Conservation (phyloP, 345 rosid species). For the Anacardium occidentale region DNA sequence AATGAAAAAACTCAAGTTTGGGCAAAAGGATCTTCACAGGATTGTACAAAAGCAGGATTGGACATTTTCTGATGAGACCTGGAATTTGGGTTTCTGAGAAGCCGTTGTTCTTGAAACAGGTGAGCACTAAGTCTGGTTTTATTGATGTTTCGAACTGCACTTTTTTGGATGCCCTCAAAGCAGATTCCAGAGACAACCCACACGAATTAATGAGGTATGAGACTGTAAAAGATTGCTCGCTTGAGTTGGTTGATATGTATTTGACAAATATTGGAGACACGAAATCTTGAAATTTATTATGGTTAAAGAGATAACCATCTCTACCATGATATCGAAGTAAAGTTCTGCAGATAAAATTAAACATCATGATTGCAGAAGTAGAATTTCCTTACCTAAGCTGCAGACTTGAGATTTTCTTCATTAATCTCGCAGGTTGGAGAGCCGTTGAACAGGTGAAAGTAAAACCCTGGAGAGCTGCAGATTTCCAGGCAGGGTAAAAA, state of each 20-base stretch:
- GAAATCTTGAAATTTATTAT: too few relatives aligned
- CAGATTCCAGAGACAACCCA: constrained; percentile 23
- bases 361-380: background rate
- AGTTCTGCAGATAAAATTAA: too few relatives aligned
- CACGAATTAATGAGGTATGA: constrained; percentile 21
- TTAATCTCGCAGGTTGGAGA: too few relatives aligned
- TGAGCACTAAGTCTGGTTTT: constrained; percentile 15
- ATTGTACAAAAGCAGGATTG: constrained; percentile 9
- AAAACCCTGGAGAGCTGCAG: too few relatives aligned
- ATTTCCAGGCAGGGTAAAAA: too few relatives aligned
- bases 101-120: constrained; percentile 22
- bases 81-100: constrained; percentile 32
- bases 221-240: constrained; percentile 22
- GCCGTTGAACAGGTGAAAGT: too few relatives aligned
- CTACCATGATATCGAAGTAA: too few relatives aligned
- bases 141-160: constrained; percentile 6
- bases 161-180: constrained; percentile 5
- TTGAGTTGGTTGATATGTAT: constrained; percentile 12
- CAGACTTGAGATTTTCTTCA: too few relatives aligned
- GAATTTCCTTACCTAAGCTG: constrained; percentile 11
- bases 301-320: too few relatives aligned
- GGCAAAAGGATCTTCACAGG: constrained; percentile 32
- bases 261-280: background rate
- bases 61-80: constrained; percentile 5
- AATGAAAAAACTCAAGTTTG: constrained; percentile 36